phyloP scores from a whole-genome alignment of 345 rosid genomes.

The Aegle marmelos region DNA sequence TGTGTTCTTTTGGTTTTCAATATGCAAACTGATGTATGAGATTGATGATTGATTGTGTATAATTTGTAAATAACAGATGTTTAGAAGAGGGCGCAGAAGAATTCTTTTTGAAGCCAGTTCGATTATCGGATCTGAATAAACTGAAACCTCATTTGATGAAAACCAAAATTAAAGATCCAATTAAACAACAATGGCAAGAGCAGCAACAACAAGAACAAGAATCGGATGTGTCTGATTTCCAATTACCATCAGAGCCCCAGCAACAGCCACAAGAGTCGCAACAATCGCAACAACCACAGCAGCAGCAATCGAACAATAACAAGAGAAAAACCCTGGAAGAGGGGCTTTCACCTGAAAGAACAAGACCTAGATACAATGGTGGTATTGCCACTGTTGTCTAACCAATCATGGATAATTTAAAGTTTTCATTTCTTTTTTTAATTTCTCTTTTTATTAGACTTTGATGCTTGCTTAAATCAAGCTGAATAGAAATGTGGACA shows the following conservation, averaged over 20 bases:
- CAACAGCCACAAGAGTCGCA: not conserved
- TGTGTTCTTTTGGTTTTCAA: not conserved
- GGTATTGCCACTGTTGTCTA: constrained; percentile 36
- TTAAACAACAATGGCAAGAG: constrained; percentile 14
- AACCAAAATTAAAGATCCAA: constrained; percentile 32
- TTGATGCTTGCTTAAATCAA: constrained; percentile 5
- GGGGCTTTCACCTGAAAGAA: constrained; percentile 48
- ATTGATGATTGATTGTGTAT: too few relatives aligned
- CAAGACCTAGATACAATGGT: constrained; percentile 46
- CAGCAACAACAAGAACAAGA: constrained; percentile 10
- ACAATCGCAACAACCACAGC: not conserved
- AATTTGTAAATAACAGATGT: constrained; percentile 36
- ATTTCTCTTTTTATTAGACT: not conserved
- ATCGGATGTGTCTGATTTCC: constrained; percentile 18
- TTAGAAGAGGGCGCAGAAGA: constrained; percentile 77
- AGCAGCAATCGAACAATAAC: constrained; percentile 22
- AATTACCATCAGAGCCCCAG: constrained; percentile 11
- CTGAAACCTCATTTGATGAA: constrained; percentile 56
- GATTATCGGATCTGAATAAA: constrained; percentile 47
- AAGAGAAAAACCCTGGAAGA: constrained; percentile 66
- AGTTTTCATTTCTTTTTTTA: not conserved
- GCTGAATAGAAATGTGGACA: constrained; percentile 23
- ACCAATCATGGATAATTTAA: not conserved
- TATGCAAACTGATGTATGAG: not conserved
- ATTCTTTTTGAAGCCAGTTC: constrained; percentile 65